Percentiles rank a stretch among this genome's conserved stretches.
phyloP scores from a whole-genome alignment of 2,329 filamentous ascomycete genomes.

The Phialophora macrospora region DNA sequence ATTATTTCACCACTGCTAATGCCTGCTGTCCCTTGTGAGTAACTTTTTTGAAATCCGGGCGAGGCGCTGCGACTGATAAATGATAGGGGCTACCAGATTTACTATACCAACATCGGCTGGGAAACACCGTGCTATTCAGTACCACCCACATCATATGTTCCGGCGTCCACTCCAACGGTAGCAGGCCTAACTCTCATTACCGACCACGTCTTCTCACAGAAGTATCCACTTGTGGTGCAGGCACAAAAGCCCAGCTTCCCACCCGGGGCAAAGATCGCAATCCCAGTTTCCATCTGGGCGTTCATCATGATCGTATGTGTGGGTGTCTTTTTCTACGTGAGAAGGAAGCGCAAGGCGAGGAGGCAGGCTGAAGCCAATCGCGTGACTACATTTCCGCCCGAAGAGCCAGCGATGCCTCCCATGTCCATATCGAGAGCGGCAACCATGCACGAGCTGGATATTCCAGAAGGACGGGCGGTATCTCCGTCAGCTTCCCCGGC shows the following conservation, averaged over 20 bases:
- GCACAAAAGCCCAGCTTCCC: conserved; percentile 20
- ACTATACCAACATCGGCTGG: conserved; percentile 36
- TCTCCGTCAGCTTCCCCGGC: conserved; percentile 21
- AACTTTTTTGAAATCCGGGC: neutral
- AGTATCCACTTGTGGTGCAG: conserved; percentile 30
- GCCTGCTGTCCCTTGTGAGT: conserved; percentile 40
- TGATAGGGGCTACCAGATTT: conserved; percentile 39
- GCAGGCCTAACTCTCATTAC: conserved; percentile 38
- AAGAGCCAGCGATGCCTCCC: conserved; percentile 32
- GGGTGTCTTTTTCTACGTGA: conserved; percentile 22
- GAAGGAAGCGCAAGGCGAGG: conserved; percentile 27
- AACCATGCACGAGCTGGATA: conserved; percentile 35
- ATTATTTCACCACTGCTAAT: conserved; percentile 39
- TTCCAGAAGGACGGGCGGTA: conserved; percentile 23
- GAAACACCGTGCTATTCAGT: conserved; percentile 39
- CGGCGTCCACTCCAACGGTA: conserved; percentile 35
- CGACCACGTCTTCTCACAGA: conserved; percentile 38
- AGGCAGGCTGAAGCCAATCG: conserved; percentile 22
- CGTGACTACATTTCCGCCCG: conserved; percentile 36
- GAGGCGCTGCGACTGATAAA: conserved; percentile 22
- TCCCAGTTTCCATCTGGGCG: conserved; percentile 30
- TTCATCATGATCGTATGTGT: conserved; percentile 21
- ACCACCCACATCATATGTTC: conserved; percentile 31
- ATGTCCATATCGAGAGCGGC: conserved; percentile 26
- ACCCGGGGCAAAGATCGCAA: conserved; percentile 36